Conservation (phyloP, 2,329 filamentous ascomycete genomes). For the Hymenoscyphus linearis region DNA sequence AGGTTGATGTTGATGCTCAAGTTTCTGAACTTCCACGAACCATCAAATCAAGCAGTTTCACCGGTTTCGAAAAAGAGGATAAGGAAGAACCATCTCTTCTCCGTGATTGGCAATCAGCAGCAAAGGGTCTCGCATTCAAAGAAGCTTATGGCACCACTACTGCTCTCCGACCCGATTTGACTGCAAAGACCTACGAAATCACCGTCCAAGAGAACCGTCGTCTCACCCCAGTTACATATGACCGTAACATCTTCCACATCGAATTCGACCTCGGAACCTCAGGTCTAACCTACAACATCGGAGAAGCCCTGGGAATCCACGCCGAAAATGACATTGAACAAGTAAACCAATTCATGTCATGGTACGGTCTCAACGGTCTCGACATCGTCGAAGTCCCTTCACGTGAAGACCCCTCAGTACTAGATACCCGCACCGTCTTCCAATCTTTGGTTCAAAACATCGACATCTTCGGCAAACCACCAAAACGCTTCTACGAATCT, state of each 20-base stretch:
- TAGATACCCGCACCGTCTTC: constrained; percentile 88
- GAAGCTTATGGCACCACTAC: constrained; percentile 78
- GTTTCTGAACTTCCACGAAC: constrained; percentile 52
- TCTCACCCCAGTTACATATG: constrained; percentile 80
- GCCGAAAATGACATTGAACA: constrained; percentile 82
- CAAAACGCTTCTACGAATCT: constrained; percentile 95
- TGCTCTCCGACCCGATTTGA: constrained; percentile 75
- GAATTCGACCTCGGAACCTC: constrained; percentile 93
- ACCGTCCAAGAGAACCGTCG: constrained; percentile 93
- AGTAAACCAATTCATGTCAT: constrained; percentile 79
- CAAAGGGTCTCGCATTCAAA: constrained; percentile 87
- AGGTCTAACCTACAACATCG: constrained; percentile 92
- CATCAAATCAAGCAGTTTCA: constrained; percentile 76
- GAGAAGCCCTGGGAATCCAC: constrained; percentile 93
- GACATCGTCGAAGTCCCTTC: constrained; percentile 89
- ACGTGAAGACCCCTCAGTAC: constrained; percentile 65
- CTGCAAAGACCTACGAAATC: constrained; percentile 80
- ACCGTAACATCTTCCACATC: constrained; percentile 99
- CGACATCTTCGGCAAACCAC: constrained; percentile 93
- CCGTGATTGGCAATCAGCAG: constrained; percentile 74
- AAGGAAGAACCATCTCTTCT: constrained; percentile 61
- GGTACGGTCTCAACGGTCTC: constrained; percentile 77
- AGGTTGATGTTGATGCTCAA: constrained; percentile 55
- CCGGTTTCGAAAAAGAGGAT: constrained; percentile 71
- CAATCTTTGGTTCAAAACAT: constrained; percentile 89